Percentiles rank a stretch among this genome's conserved stretches.
phyloP scores from a whole-genome alignment of 768 basidiomycete species.

The Mycena capillaripes region DNA sequence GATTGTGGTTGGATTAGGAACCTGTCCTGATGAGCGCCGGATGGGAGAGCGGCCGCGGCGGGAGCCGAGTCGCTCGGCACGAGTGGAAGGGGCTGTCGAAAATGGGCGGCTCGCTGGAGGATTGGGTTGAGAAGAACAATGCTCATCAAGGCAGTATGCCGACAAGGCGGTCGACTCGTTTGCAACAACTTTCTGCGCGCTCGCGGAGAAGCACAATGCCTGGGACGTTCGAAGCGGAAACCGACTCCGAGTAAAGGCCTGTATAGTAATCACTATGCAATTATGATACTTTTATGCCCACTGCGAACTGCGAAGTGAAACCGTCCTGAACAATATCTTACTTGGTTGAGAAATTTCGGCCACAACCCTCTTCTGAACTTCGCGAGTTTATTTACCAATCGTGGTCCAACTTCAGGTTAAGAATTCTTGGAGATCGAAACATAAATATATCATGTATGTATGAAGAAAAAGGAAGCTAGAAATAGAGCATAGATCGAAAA shows the following conservation, averaged over 20 bases:
- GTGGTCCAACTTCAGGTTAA: too few relatives aligned
- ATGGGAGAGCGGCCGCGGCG: constrained; percentile 78
- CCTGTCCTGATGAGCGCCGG: constrained; percentile 93
- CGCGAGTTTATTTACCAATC: too few relatives aligned
- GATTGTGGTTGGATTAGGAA: constrained; percentile 56
- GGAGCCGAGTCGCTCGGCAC: constrained; percentile 90
- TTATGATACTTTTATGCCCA: background rate
- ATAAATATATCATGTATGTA: background rate
- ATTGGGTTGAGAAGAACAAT: constrained; percentile 74
- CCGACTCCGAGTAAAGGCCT: background rate
- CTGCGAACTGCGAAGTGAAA: too few relatives aligned
- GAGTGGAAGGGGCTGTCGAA: constrained; percentile 96
- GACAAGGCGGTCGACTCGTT: constrained; percentile 18
- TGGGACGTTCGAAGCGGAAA: constrained; percentile 35
- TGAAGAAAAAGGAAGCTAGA: too few relatives aligned
- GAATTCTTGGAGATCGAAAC: too few relatives aligned
- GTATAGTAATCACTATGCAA: background rate
- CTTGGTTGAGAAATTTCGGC: too few relatives aligned
- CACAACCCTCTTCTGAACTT: too few relatives aligned
- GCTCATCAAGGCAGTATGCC: background rate
- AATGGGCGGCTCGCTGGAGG: constrained; percentile 74
- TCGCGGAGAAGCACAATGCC: constrained; percentile 35
- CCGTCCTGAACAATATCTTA: too few relatives aligned
- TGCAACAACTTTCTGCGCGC: constrained; percentile 14
- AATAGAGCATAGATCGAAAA: too few relatives aligned